Percentiles rank a stretch among this genome's conserved stretches.
Conservation (phyloP, 2,329 filamentous ascomycete species). For the Apiospora kogelbergensis region DNA sequence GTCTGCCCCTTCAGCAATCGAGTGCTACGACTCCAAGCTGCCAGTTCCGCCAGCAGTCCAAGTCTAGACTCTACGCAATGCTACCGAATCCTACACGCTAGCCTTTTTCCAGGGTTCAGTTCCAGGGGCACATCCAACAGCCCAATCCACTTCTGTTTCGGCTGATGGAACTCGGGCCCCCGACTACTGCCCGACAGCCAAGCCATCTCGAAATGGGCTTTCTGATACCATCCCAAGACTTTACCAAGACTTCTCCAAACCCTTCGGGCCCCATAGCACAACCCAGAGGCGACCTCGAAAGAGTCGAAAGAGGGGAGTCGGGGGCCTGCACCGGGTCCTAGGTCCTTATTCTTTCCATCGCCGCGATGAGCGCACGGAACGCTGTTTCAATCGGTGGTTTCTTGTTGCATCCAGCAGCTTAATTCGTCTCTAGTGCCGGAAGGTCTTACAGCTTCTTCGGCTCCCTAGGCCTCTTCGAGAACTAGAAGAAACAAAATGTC, state of each 20-base stretch:
- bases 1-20: not conserved
- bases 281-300: not conserved
- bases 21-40: not conserved
- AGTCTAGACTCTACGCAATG: not conserved
- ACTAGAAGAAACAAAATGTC: not conserved
- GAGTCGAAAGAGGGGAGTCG: not conserved
- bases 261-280: not conserved
- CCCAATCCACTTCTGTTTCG: slow-evolving; percentile 7
- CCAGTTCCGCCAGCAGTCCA: not conserved
- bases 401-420: not conserved
- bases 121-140: not conserved
- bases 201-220: slow-evolving; percentile 3
- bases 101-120: not conserved
- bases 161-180: not conserved
- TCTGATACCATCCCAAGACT: slow-evolving; percentile 11
- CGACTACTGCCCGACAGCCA: slow-evolving; percentile 5
- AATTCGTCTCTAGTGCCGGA: not conserved
- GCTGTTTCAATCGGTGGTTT: slow-evolving; percentile 10
- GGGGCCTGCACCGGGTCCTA: not conserved
- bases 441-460: not conserved
- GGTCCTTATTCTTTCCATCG: not conserved
- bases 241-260: slow-evolving; percentile 9
- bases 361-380: not conserved
- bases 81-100: not conserved
- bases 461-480: not conserved